phyloP scores from a whole-genome alignment of 2,329 filamentous ascomycete genomes.

The Myriosclerotinia curreyana region DNA sequence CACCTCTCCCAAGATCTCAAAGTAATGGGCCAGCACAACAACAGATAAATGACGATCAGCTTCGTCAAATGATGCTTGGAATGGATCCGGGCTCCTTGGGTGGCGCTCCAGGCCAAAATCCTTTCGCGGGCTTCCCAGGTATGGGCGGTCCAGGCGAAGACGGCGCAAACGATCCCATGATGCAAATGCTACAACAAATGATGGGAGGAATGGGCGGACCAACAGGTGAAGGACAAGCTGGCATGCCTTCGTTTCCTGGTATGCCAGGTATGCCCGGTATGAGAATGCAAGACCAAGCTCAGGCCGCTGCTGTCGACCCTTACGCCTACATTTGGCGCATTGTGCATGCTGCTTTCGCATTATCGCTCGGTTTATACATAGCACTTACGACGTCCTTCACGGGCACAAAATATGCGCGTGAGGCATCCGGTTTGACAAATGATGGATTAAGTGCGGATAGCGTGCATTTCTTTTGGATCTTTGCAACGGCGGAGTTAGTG shows the following conservation, averaged over 20 bases:
- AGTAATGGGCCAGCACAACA: slow-evolving; percentile 29
- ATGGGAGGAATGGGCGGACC: slow-evolving; percentile 50
- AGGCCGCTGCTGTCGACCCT: slow-evolving; percentile 42
- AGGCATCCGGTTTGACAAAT: not conserved
- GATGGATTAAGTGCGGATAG: slow-evolving; percentile 41
- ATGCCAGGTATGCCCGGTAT: slow-evolving; percentile 39
- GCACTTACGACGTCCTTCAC: slow-evolving; percentile 65
- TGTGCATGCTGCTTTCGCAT: slow-evolving; percentile 68
- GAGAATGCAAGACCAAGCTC: slow-evolving; percentile 24
- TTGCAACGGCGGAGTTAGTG: slow-evolving; percentile 71
- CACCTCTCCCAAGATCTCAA: slow-evolving; percentile 41
- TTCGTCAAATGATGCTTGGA: slow-evolving; percentile 63
- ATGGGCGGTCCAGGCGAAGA: slow-evolving; percentile 29
- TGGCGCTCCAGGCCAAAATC: slow-evolving; percentile 26
- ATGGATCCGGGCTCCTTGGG: slow-evolving; percentile 44
- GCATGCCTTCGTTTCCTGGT: slow-evolving; percentile 40
- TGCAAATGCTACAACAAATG: slow-evolving; percentile 75
- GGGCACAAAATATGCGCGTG: slow-evolving; percentile 56
- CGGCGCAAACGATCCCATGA: slow-evolving; percentile 59
- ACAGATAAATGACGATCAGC: slow-evolving; percentile 54
- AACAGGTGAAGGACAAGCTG: slow-evolving; percentile 37
- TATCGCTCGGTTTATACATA: slow-evolving; percentile 69
- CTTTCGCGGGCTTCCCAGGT: slow-evolving; percentile 31
- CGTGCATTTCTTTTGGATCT: slow-evolving; percentile 71
- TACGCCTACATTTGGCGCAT: slow-evolving; percentile 64